Conservation (phyloP, 2,329 filamentous ascomycete genomes). For the Phialophora verrucosa region DNA sequence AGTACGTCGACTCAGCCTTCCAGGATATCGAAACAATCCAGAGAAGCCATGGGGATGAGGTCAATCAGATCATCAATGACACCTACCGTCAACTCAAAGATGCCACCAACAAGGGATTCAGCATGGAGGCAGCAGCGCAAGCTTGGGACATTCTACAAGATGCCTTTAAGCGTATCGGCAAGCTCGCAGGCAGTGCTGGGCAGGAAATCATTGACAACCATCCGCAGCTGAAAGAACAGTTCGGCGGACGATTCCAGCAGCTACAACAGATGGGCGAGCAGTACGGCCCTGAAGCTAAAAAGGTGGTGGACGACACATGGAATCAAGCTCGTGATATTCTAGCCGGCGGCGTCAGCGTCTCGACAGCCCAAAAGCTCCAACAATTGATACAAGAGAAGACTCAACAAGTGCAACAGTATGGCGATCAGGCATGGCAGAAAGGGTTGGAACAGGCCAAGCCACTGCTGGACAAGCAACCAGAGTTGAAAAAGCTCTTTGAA, state of each 20-base stretch:
- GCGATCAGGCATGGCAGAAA: constrained; percentile 75
- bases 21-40: constrained; percentile 72
- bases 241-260: constrained; percentile 71
- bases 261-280: constrained; percentile 72
- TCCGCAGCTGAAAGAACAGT: constrained; percentile 72
- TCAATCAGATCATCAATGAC: constrained; percentile 70
- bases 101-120: constrained; percentile 66
- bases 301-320: constrained; percentile 75
- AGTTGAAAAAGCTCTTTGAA: constrained; percentile 74
- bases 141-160: constrained; percentile 69
- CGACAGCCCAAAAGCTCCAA: constrained; percentile 60
- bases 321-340: constrained; percentile 68
- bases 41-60: constrained; percentile 70
- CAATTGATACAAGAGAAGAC: constrained; percentile 73
- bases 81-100: constrained; percentile 71
- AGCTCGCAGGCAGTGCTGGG: constrained; percentile 67
- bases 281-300: constrained; percentile 77
- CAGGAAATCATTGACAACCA: constrained; percentile 74
- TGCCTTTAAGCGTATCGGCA: constrained; percentile 63
- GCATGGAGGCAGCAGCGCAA: constrained; percentile 65
- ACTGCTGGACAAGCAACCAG: constrained; percentile 75
- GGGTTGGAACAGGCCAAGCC: constrained; percentile 73
- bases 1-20: constrained; percentile 72
- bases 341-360: constrained; percentile 63
- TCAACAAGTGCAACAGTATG: constrained; percentile 68